phyloP scores from a whole-genome alignment of 2,329 filamentous ascomycete species.

The Elsinoe batatas region DNA sequence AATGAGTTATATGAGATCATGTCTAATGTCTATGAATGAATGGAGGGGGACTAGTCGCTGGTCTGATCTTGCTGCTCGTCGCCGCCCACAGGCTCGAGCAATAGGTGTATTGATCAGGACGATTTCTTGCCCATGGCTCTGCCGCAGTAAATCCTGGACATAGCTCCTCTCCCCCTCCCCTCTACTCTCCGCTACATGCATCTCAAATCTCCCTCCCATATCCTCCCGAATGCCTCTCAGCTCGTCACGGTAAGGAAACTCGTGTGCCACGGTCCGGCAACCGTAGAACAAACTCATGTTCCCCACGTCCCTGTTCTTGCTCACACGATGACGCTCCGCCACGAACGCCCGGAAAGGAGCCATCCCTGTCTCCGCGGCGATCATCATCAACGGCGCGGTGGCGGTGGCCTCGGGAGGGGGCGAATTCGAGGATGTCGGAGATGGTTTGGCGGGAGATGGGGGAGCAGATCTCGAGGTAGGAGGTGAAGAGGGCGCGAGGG shows the following conservation, averaged over 20 bases:
- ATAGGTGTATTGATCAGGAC: background rate
- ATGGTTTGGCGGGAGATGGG: constrained; percentile 33
- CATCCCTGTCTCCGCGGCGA: constrained; percentile 43
- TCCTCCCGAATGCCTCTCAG: constrained; percentile 21
- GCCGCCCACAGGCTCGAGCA: background rate
- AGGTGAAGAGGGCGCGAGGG: constrained; percentile 31
- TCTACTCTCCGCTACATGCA: constrained; percentile 29
- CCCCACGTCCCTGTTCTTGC: constrained; percentile 30
- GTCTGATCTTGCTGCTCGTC: background rate
- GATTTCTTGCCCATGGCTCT: constrained; percentile 19
- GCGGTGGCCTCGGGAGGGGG: constrained; percentile 32
- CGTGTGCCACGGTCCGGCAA: constrained; percentile 29
- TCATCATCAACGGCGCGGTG: constrained; percentile 42
- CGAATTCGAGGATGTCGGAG: constrained; percentile 31
- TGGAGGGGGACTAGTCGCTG: background rate
- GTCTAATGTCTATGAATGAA: constrained; percentile 6
- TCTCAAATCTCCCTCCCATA: constrained; percentile 17
- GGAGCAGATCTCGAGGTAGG: constrained; percentile 40
- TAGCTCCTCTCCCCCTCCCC: constrained; percentile 24
- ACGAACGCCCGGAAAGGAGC: constrained; percentile 39
- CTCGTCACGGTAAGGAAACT: constrained; percentile 30
- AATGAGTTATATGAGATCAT: background rate
- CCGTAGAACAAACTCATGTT: constrained; percentile 35
- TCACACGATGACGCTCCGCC: constrained; percentile 31
- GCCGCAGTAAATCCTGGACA: constrained; percentile 31